These are phyloP conservation scores for Candida manassasensis DNA, from an alignment of 805 yeast genomes.

Conservation along the genomic window DNA sequence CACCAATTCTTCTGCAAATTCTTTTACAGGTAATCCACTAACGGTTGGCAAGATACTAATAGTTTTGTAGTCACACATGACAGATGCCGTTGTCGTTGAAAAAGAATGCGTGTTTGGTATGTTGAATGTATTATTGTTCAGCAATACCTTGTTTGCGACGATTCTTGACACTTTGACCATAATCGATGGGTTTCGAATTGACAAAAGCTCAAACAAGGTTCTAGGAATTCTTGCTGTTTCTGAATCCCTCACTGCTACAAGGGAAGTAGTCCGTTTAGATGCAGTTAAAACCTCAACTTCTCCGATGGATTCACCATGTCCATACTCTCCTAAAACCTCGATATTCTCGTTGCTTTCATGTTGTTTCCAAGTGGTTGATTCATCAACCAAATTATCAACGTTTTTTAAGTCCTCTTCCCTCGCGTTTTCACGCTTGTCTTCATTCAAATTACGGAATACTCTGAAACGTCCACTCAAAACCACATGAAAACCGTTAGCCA, in stretches of 20 bases:
- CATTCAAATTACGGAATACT: constrained; percentile 39
- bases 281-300: constrained; percentile 92
- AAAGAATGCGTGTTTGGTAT: constrained; percentile 8
- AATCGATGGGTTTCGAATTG: constrained; percentile 80
- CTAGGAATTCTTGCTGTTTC: constrained; percentile 93
- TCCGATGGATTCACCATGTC: constrained; percentile 93
- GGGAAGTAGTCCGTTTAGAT: constrained; percentile 59
- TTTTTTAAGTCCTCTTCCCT: constrained; percentile 8
- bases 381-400: constrained; percentile 19
- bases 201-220: constrained; percentile 78
- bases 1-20: constrained; percentile 72
- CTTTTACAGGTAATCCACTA: constrained; percentile 77
- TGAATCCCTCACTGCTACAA: constrained; percentile 87
- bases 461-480: constrained; percentile 86
- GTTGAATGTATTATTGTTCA: constrained; percentile 10
- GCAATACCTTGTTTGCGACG: constrained; percentile 58
- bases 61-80: constrained; percentile 62
- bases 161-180: constrained; percentile 86
- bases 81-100: constrained; percentile 20
- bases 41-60: constrained; percentile 79
- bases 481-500: constrained; percentile 86
- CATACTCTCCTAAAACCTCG: constrained; percentile 65
- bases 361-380: constrained; percentile 6
- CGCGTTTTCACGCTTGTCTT: constrained; percentile 7
- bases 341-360: constrained; percentile 15